A percentile compares a stretch with the other conserved stretches of the same genome.
Evolutionary conservation across 2,329 filamentous ascomycete genomes (phyloP).

Genomic region (Verticillium isaacii): DNA sequence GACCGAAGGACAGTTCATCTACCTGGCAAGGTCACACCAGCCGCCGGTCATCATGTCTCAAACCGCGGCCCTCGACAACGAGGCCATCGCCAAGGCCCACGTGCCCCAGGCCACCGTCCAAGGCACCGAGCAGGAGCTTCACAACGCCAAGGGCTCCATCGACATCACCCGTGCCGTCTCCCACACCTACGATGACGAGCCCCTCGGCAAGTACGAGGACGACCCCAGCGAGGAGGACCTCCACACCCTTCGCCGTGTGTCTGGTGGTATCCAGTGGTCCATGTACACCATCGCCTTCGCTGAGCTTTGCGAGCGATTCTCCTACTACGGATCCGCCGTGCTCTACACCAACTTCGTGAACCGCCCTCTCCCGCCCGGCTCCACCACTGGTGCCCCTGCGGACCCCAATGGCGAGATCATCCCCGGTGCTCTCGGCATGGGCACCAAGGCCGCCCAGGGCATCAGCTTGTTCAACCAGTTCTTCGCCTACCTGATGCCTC

Average conservation of each 20-base stretch:
- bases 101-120: slow-evolving; percentile 12
- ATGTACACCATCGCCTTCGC: slow-evolving; percentile 68
- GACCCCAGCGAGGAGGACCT: slow-evolving; percentile 59
- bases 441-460: slow-evolving; percentile 48
- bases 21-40: slow-evolving; percentile 8
- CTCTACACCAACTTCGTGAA: slow-evolving; percentile 66
- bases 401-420: slow-evolving; percentile 21
- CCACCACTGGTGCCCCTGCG: slow-evolving; percentile 45
- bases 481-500: slow-evolving; percentile 57
- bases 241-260: slow-evolving; percentile 55
- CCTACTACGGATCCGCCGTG: slow-evolving; percentile 68
- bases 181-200: slow-evolving; percentile 18
- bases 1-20: slow-evolving; percentile 5
- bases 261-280: slow-evolving; percentile 59
- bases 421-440: slow-evolving; percentile 53
- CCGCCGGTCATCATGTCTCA: slow-evolving; percentile 11
- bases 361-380: slow-evolving; percentile 46
- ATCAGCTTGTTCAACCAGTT: slow-evolving; percentile 53
- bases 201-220: slow-evolving; percentile 21
- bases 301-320: slow-evolving; percentile 72
- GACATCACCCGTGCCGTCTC: slow-evolving; percentile 16
- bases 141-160: slow-evolving; percentile 14
- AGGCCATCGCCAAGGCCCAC: slow-evolving; percentile 16
- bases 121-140: slow-evolving; percentile 14
- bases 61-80: slow-evolving; percentile 10